Evolutionary conservation across 805 yeast genomes (phyloP), one percentile per base, ranked within the genome.

Genomic region (Starmerella lactis-condensi): DNA sequence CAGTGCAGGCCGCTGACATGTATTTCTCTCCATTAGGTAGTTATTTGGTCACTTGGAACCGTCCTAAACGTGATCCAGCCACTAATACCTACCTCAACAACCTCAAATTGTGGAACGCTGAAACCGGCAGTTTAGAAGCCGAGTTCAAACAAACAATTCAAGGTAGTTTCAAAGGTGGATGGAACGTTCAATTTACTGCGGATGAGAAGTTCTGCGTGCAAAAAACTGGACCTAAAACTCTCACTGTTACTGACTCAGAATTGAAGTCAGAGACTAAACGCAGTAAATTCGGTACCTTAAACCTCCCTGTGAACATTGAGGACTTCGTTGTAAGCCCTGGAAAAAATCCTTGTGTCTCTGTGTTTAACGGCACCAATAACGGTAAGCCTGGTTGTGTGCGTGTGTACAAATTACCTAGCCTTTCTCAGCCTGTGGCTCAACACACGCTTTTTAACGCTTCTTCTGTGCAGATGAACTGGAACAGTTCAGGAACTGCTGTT

Each of bases 391-490:
- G 95, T 12, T 67, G 64, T 42, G 83, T 89, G 34, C 68, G 75
- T 40, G 75, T 91, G 38, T 89, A 75, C 58, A 74, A 75, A 47
- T 62, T 79, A 38, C 82, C 91, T 19, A 64, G 75, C 48, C 68
- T 74, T 48, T 58, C 60, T 42, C 78, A 72, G 44, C 85, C 93
- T 21, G 72, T 81, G 30, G 75, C 89, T 31, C 69, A 73, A 38
- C 89, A 85, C 54, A 70, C 79, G 36, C 79, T 89, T 47, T 89
- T 89, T 67, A 83, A 85, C 58, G 96, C 95, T 30, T 98, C 89
- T 52, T 69, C 77, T 42, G 89, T 94, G 55, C 74, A 69, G 45
- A 67, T 89, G 59, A 75, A 69, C 52, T 89, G 99, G 99, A 89
- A 91, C 55, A 66, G 71, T 22, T 64, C 82, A 40, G 99, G 99